Conservation (phyloP, 345 rosid genomes). For the Isatis tinctoria region DNA sequence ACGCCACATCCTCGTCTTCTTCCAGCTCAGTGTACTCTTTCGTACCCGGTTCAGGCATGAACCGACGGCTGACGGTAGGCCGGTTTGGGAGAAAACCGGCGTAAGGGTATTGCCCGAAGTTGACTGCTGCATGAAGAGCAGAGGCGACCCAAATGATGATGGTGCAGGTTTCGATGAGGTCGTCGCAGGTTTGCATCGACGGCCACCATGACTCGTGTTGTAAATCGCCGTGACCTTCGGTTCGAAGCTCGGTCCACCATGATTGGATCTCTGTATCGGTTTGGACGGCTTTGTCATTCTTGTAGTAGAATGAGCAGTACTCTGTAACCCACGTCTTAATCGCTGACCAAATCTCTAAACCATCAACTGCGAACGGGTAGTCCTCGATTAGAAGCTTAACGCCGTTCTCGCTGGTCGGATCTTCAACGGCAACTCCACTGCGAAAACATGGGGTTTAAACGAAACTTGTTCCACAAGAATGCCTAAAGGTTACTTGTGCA, state of each 20-base stretch:
- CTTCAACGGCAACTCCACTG: conserved; percentile 78
- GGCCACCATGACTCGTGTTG: conserved; percentile 84
- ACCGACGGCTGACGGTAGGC: conserved; percentile 79
- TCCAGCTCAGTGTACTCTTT: conserved; percentile 57
- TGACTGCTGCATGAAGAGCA: conserved; percentile 94
- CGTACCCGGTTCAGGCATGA: conserved; percentile 92
- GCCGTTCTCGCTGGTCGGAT: conserved; percentile 45
- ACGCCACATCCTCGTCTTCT: conserved; percentile 47
- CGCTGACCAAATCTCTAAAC: conserved; percentile 88
- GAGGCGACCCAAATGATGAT: conserved; percentile 88
- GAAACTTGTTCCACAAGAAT: neutral
- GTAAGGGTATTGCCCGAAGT: conserved; percentile 93
- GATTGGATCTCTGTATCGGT: conserved; percentile 68
- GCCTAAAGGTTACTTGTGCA: neutral
- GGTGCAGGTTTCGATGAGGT: conserved; percentile 68
- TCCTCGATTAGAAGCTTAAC: conserved; percentile 78
- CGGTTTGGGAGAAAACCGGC: conserved; percentile 96
- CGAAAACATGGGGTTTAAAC: neutral
- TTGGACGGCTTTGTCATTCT: conserved; percentile 49
- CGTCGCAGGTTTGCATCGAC: conserved; percentile 45
- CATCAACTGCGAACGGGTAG: conserved; percentile 91
- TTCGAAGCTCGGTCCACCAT: conserved; percentile 83
- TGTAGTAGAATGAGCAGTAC: conserved; percentile 73
- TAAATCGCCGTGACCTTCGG: conserved; percentile 77
- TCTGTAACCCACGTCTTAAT: conserved; percentile 78